Conservation (phyloP, 2,329 filamentous ascomycete genomes). For the Colletotrichum liriopes region DNA sequence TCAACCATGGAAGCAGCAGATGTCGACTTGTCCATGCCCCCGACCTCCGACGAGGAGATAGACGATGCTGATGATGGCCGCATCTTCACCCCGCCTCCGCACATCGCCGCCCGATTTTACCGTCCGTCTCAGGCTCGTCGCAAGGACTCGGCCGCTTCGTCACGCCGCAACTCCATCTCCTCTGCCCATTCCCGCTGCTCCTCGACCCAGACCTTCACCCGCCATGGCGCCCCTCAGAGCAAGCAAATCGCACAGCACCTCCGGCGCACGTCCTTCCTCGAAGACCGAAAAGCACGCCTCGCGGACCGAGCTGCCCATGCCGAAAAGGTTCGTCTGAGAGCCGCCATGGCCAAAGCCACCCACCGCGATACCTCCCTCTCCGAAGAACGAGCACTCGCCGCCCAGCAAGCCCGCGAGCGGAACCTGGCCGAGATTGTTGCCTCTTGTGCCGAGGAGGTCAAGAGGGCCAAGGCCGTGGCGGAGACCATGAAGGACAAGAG, state of each 20-base stretch:
- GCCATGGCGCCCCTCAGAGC: slow-evolving; percentile 75
- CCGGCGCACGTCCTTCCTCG: slow-evolving; percentile 84
- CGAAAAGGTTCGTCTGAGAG: slow-evolving; percentile 85
- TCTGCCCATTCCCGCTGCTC: slow-evolving; percentile 82
- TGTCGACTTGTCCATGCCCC: slow-evolving; percentile 57
- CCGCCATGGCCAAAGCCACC: slow-evolving; percentile 80
- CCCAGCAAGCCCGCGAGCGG: slow-evolving; percentile 83
- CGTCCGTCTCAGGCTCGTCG: slow-evolving; percentile 76
- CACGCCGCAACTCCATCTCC: slow-evolving; percentile 84
- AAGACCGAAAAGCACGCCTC: slow-evolving; percentile 84
- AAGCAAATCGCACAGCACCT: slow-evolving; percentile 85
- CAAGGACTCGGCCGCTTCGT: slow-evolving; percentile 83
- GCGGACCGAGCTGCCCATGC: slow-evolving; percentile 87
- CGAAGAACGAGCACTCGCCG: slow-evolving; percentile 84
- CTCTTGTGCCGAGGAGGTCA: slow-evolving; percentile 86
- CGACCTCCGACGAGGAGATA: slow-evolving; percentile 52
- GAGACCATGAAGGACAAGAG: slow-evolving; percentile 86
- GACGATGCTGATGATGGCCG: slow-evolving; percentile 52
- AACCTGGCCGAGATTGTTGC: slow-evolving; percentile 87
- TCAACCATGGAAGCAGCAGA: slow-evolving; percentile 50
- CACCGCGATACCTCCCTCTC: slow-evolving; percentile 76
- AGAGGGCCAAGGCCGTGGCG: slow-evolving; percentile 85
- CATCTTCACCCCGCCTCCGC: slow-evolving; percentile 77
- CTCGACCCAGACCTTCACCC: slow-evolving; percentile 67
- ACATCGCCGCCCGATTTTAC: slow-evolving; percentile 85